phyloP scores from a whole-genome alignment of 305 asterid species.

The Fraxinus angustifolia region DNA sequence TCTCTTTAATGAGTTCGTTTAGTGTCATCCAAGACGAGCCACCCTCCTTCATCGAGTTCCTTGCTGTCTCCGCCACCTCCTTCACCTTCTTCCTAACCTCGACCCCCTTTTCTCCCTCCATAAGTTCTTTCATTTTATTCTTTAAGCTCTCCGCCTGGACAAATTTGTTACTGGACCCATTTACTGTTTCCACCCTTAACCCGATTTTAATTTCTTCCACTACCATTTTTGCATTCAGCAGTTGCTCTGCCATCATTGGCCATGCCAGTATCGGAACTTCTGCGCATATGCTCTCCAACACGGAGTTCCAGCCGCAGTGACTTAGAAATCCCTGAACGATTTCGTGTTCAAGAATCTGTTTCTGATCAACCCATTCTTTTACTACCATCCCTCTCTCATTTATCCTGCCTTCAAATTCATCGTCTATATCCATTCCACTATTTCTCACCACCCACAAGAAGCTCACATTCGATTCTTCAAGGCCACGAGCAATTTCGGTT shows the following conservation, averaged over 20 bases:
- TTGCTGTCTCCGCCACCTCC: not conserved
- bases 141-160: not conserved
- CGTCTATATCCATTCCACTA: not conserved
- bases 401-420: slow-evolving; percentile 18
- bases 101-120: not conserved
- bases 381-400: slow-evolving; percentile 35
- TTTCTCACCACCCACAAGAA: slow-evolving; percentile 57
- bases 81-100: not conserved
- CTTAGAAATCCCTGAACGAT: slow-evolving; percentile 36
- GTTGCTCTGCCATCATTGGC: not conserved
- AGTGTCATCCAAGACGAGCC: not conserved
- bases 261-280: not conserved
- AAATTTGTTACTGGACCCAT: not conserved
- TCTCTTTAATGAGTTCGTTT: not conserved
- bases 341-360: slow-evolving; percentile 37
- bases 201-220: not conserved
- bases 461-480: slow-evolving; percentile 40
- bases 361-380: slow-evolving; percentile 46
- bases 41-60: not conserved
- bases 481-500: slow-evolving; percentile 43
- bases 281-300: not conserved
- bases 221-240: not conserved
- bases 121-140: not conserved
- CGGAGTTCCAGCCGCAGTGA: slow-evolving; percentile 11
- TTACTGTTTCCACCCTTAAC: not conserved